Evolutionary conservation across 208 protist species (phyloP).

Genomic region (Trypanosoma brucei): DNA sequence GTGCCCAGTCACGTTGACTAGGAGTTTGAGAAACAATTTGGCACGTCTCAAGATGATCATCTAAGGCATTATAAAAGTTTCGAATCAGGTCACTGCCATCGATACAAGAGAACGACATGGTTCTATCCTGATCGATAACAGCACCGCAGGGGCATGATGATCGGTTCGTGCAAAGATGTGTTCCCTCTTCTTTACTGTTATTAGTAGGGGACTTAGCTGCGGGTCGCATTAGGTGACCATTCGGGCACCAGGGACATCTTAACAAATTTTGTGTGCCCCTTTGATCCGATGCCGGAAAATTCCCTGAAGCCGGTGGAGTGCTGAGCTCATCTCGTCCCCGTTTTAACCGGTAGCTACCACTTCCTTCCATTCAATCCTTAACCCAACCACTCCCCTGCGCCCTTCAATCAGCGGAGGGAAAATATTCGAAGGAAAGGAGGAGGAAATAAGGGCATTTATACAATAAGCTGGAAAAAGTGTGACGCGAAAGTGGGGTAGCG

Average conservation of each 20-base stretch:
- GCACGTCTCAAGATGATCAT: slow-evolving; percentile 17
- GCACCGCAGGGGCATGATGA: slow-evolving; percentile 6
- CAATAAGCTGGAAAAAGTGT: too few relatives aligned
- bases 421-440: too few relatives aligned
- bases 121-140: slow-evolving; percentile 15
- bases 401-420: too few relatives aligned
- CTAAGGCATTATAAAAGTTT: slow-evolving; percentile 18
- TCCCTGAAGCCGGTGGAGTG: neutral
- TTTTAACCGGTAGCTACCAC: neutral
- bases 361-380: too few relatives aligned
- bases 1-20: neutral
- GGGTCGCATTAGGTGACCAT: slow-evolving; percentile 15
- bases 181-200: neutral
- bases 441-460: too few relatives aligned
- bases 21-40: neutral
- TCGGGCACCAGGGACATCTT: slow-evolving; percentile 30
- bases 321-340: neutral
- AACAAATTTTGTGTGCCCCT: neutral
- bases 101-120: slow-evolving; percentile 28
- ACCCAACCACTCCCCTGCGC: too few relatives aligned
- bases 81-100: slow-evolving; percentile 1
- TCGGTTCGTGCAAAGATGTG: slow-evolving; percentile 19
- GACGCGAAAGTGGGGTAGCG: too few relatives aligned
- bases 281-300: neutral
- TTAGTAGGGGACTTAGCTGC: neutral